phyloP scores from a whole-genome alignment of 2,329 filamentous ascomycete genomes.

The Onygenales sp. region DNA sequence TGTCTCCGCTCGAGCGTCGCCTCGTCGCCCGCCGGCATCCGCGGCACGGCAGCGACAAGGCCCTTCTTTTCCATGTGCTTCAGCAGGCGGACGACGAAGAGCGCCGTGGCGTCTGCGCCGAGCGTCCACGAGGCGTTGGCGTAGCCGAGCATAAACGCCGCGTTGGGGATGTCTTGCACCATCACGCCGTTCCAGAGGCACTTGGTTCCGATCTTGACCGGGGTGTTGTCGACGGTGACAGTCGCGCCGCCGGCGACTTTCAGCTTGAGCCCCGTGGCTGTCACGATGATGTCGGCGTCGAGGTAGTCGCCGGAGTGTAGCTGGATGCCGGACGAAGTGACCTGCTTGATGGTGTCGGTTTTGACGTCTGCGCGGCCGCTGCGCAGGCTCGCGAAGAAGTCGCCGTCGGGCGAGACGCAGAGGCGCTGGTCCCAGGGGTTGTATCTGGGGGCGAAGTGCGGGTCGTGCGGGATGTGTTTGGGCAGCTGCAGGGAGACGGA shows the following conservation, averaged over 20 bases:
- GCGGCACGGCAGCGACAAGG: slow-evolving; percentile 20
- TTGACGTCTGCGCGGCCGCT: slow-evolving; percentile 44
- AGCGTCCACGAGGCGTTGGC: slow-evolving; percentile 38
- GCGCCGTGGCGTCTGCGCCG: slow-evolving; percentile 34
- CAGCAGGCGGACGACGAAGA: slow-evolving; percentile 29
- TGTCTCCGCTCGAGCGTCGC: slow-evolving; percentile 18
- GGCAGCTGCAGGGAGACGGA: slow-evolving; percentile 46
- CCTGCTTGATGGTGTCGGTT: slow-evolving; percentile 45
- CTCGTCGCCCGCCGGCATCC: slow-evolving; percentile 12
- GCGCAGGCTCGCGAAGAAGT: slow-evolving; percentile 47
- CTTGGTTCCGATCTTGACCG: slow-evolving; percentile 23
- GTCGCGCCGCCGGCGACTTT: slow-evolving; percentile 28
- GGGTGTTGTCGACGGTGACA: slow-evolving; percentile 28
- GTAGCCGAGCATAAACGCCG: slow-evolving; percentile 33
- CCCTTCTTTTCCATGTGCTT: slow-evolving; percentile 21
- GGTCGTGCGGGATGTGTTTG: slow-evolving; percentile 42
- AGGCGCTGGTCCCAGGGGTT: slow-evolving; percentile 66
- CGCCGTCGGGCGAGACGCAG: slow-evolving; percentile 56
- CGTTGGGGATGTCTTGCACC: slow-evolving; percentile 37
- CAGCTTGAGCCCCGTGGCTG: slow-evolving; percentile 36
- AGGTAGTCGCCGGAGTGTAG: slow-evolving; percentile 35
- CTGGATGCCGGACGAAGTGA: slow-evolving; percentile 41
- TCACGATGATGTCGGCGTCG: slow-evolving; percentile 35
- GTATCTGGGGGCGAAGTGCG: slow-evolving; percentile 57
- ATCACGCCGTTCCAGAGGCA: slow-evolving; percentile 36